Base-by-base conservation (phyloP, 1,284 basidiomycete genomes). In the Peniophora sp. region DNA sequence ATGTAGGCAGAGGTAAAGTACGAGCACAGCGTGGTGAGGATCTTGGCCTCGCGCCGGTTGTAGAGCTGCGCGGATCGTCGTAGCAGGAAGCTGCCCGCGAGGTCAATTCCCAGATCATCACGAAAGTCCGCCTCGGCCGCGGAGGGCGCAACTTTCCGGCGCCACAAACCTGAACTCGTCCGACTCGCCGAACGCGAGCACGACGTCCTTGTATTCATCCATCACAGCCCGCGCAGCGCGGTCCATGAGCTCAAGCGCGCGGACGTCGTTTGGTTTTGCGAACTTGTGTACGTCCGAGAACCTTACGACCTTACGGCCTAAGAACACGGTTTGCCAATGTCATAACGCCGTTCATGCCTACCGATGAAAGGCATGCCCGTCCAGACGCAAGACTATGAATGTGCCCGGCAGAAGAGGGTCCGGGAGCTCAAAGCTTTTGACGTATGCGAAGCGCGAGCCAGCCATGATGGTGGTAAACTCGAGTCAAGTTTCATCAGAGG, bases 331-430 rank as follows among this genome's bases (percentile, higher is more conserved):
- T 5, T 5, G 8, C 5, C 15, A 41, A 41, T n/a, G 37, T n/a
- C n/a, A 5, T 6, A n/a, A 41, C n/a, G 18, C 23, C 14, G 22
- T 35, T 18, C 24, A 27, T 17, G 49, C 78, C 55, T 55, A 95
- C 90, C 88, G 84, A 71, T 98, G 95, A 64, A 99, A 99, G 0
- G 89, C 86, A 60, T 93, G 92, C 0, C 96, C 96, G 62, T 99
- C 96, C 43, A 99, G 70, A 3, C 96, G 83, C 49, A 95, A 79
- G 35, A 98, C 74, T 58, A 97, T 79, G 68, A 84, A 96, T 8
- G 90, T 91, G 12, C 81, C 84, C 0, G 91, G 95, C 2, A 98
- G 71, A 8, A 97, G 74, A 0, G 80, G 73, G 66, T 99, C 96
- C 1, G 91, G 86, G 0, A 92, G 80, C 69, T 99, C 96, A 63